A percentile compares a stretch with the other conserved stretches of the same genome.
These are phyloP conservation scores for Codiaeum variegatum DNA, from an alignment of 441 rosid genomes.

Conservation along the genomic window DNA sequence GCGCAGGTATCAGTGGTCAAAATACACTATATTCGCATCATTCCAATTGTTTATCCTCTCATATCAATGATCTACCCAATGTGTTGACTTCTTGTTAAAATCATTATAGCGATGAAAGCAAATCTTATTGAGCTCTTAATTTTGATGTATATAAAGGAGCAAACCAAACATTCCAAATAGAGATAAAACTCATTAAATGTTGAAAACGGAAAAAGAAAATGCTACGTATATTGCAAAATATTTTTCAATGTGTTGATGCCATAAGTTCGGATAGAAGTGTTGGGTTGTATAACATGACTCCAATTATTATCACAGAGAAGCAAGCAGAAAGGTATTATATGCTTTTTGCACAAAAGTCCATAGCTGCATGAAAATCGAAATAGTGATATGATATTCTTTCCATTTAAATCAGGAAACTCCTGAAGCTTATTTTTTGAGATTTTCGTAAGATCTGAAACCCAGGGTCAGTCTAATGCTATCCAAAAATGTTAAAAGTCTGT, in stretches of 20 bases:
- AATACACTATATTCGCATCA: background rate
- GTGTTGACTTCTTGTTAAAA: background rate
- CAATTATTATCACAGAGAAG: background rate
- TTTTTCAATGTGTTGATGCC: too few relatives aligned
- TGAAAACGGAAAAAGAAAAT: too few relatives aligned
- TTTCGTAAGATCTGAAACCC: conserved; percentile 5
- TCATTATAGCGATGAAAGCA: background rate
- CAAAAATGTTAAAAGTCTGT: background rate
- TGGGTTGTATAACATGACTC: too few relatives aligned
- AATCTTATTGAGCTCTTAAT: background rate
- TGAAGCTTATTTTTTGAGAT: background rate
- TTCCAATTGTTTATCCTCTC: background rate
- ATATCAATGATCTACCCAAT: background rate
- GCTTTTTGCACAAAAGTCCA: background rate
- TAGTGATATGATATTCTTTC: background rate
- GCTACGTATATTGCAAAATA: too few relatives aligned
- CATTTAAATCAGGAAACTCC: background rate
- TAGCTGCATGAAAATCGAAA: background rate
- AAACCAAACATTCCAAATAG: background rate
- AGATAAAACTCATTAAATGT: too few relatives aligned
- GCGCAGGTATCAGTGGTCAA: conserved; percentile 4
- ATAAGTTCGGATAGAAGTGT: too few relatives aligned
- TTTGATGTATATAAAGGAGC: background rate
- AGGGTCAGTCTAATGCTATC: too few relatives aligned
- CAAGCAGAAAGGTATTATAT: background rate